Base-by-base conservation (phyloP, 768 basidiomycete genomes). In the Phallus indusiatus region DNA sequence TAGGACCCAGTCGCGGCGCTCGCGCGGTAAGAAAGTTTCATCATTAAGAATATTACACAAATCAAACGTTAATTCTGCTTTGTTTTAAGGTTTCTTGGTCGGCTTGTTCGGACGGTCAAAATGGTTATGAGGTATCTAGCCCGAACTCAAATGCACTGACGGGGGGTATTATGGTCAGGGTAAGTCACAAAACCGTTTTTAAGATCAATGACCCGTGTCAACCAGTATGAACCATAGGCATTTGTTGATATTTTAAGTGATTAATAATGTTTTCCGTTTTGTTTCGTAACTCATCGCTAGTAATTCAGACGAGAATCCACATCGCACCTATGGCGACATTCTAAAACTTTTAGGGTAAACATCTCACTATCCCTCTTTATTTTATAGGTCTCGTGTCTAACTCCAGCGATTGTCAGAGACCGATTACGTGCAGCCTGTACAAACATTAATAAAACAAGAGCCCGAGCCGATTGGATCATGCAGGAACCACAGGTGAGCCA, bases 251-350 rank as follows among this genome's bases (percentile, higher is more conserved):
- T 59, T 42, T 53, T 59, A 18, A 53, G 57, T 59, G 52, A 42
- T n/a, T 20, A 37, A 3, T 14, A 8, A n/a, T 18, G 6, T 20
- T 28, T 28, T 28, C 28, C 28, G 7, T 28, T 28, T 28, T 28
- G 7, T 7, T 18, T 1, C n/a, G 21, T 46, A 58, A 35, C 21
- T 35, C 18, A 51, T n/a, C 20, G 6, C 49, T 34, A n/a, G 33
- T 28, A n/a, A 49, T 28, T 17, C 36, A 59, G 57, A 24, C 22
- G 33, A 28, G 1, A 18, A 52, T 4, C 57, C 57, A 12, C 36
- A 59, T 36, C 57, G 57, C 28, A 52, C 57, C 18, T 59, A 59
- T 59, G 17, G 50, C 8, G 57, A 59, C 4, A 59, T 59, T n/a
- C 36, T 59, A 14, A 42, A 59, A 22, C 7, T 33, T 36, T 49